phyloP scores from a whole-genome alignment of 1,139 yeast species.

The Suhomyces terraborum region DNA sequence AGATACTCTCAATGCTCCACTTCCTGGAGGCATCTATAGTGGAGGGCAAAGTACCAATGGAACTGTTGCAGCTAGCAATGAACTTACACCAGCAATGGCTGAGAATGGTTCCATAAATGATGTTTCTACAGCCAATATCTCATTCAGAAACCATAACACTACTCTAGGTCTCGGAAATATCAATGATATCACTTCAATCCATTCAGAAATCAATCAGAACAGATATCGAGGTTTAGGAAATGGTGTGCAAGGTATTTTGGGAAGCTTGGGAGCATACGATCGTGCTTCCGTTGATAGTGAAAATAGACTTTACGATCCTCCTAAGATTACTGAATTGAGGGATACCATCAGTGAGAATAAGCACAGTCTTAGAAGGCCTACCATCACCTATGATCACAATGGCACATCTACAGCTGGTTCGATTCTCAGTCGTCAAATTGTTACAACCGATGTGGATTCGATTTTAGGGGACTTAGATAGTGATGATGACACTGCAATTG shows the following conservation, averaged over 20 bases:
- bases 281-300: not conserved
- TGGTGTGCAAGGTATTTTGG: not conserved
- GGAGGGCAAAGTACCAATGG: conserved; percentile 10
- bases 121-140: conserved; percentile 8
- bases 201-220: conserved; percentile 35
- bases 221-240: conserved; percentile 5
- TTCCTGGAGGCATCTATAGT: conserved; percentile 6
- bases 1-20: not conserved
- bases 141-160: conserved; percentile 14
- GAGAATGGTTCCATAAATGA: conserved; percentile 9
- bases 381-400: conserved; percentile 12
- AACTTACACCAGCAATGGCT: not conserved
- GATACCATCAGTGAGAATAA: conserved; percentile 34
- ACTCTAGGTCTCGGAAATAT: conserved; percentile 44
- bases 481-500: conserved; percentile 39
- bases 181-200: conserved; percentile 46
- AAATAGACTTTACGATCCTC: conserved; percentile 25
- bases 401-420: conserved; percentile 28
- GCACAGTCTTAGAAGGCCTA: conserved; percentile 13
- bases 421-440: conserved; percentile 37
- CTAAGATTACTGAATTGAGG: conserved; percentile 51
- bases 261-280: not conserved
- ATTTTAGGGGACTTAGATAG: conserved; percentile 41
- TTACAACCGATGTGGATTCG: conserved; percentile 36
- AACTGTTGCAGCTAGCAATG: conserved; percentile 4